A percentile compares a stretch with the other conserved stretches of the same genome.
Evolutionary conservation across 2,329 filamentous ascomycete genomes (phyloP).

Genomic region (Dothidotthia symphoricarpi): DNA sequence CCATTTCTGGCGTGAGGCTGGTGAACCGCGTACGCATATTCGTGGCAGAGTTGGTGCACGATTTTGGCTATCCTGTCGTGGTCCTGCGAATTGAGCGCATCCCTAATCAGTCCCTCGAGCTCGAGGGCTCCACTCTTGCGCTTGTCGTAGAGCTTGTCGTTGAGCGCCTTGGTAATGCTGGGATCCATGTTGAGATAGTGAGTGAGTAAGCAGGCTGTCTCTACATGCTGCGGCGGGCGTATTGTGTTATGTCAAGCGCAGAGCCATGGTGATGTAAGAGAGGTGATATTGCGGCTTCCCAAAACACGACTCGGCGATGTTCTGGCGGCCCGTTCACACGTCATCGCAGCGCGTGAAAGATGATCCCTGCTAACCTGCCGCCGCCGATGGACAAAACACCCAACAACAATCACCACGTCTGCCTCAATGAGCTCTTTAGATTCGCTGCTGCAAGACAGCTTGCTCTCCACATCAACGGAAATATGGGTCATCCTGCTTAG

Average conservation of each 20-base stretch:
- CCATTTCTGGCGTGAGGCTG: conserved; percentile 96
- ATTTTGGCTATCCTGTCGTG: conserved; percentile 79
- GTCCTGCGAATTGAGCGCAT: conserved; percentile 73
- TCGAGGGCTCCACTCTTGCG: conserved; percentile 94
- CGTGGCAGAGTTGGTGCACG: conserved; percentile 93
- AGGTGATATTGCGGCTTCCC: too few relatives aligned
- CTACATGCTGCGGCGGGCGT: conserved; percentile 27
- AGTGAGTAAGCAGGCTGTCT: conserved; percentile 8
- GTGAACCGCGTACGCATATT: conserved; percentile 96
- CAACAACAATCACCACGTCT: too few relatives aligned
- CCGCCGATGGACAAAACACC: too few relatives aligned
- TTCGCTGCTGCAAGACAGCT: too few relatives aligned
- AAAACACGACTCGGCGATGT: too few relatives aligned
- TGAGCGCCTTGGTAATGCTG: conserved; percentile 84
- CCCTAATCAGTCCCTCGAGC: conserved; percentile 86
- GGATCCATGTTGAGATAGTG: conserved; percentile 66
- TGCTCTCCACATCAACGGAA: not conserved
- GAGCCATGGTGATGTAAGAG: too few relatives aligned
- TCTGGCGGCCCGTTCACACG: conserved; percentile 1
- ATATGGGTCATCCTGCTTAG: conserved; percentile 10
- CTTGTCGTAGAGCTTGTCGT: conserved; percentile 98
- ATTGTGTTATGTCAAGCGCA: too few relatives aligned
- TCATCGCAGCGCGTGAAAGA: conserved; percentile 6
- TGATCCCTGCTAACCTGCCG: conserved; percentile 4
- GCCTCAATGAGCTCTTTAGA: too few relatives aligned